Percentiles rank a stretch among this genome's conserved stretches.
These are phyloP conservation scores for Aspergillus sp. DNA, from an alignment of 2,329 filamentous ascomycete species.

Conservation along the genomic window DNA sequence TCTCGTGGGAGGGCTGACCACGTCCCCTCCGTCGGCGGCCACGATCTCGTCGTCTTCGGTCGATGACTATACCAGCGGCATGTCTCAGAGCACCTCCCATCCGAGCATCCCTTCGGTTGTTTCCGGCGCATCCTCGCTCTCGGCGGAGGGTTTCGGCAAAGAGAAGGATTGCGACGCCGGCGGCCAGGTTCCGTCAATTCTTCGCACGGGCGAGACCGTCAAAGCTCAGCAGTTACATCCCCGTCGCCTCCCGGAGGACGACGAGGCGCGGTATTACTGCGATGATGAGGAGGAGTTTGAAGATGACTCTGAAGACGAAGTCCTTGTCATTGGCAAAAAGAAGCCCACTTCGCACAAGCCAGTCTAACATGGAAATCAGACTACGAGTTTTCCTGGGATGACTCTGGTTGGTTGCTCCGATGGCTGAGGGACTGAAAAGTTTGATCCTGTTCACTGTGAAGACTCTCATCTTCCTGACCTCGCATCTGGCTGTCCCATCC, in stretches of 20 bases:
- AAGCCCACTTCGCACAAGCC: constrained; percentile 25
- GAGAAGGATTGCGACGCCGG: constrained; percentile 27
- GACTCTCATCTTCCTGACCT: neutral
- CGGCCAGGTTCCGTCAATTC: constrained; percentile 34
- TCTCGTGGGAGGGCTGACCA: constrained; percentile 25
- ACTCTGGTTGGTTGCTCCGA: neutral
- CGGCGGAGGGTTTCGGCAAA: constrained; percentile 35
- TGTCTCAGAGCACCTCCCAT: constrained; percentile 48
- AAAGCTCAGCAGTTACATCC: constrained; percentile 28
- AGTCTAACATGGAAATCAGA: constrained; percentile 13
- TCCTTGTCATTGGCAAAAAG: constrained; percentile 40
- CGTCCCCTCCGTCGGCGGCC: constrained; percentile 43
- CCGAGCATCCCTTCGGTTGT: constrained; percentile 47
- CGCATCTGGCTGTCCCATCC: neutral
- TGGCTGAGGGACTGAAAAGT: neutral
- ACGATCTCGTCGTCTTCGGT: constrained; percentile 49
- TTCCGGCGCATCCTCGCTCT: constrained; percentile 47
- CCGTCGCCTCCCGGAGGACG: constrained; percentile 31
- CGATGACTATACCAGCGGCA: constrained; percentile 46
- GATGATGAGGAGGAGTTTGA: constrained; percentile 40
- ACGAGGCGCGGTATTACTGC: constrained; percentile 40
- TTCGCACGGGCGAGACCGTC: constrained; percentile 44
- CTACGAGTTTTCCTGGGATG: constrained; percentile 11
- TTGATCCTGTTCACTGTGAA: neutral
- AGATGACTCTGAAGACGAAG: constrained; percentile 45